Percentiles rank a stretch among this genome's conserved stretches.
These are phyloP conservation scores for Erysimum pusillum DNA, from an alignment of 441 rosid species.

Conservation along the genomic window DNA sequence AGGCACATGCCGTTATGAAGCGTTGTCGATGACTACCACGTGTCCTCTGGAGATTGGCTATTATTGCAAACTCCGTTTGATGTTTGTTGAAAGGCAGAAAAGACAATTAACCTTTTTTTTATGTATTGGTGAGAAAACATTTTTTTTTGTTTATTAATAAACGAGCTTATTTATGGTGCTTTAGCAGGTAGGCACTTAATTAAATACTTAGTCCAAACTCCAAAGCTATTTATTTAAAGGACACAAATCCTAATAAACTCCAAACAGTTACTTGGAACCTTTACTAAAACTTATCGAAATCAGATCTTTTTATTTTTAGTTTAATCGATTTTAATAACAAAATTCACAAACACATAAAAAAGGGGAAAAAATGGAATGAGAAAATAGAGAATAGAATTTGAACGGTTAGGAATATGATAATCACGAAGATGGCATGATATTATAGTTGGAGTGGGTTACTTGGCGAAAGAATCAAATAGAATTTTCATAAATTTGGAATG, in stretches of 20 bases:
- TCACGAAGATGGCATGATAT: slow-evolving; percentile 62
- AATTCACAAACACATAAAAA: neutral
- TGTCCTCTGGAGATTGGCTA: slow-evolving; percentile 40
- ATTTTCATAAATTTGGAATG: slow-evolving; percentile 37
- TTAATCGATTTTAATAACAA: neutral
- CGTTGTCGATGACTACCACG: slow-evolving; percentile 42
- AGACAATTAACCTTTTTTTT: slow-evolving; percentile 28
- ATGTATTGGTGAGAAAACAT: slow-evolving; percentile 3
- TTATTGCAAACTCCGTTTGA: slow-evolving; percentile 35
- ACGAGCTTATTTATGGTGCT: slow-evolving; percentile 18
- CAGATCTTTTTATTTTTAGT: neutral
- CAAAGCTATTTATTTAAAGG: slow-evolving; percentile 26
- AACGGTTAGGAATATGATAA: slow-evolving; percentile 42
- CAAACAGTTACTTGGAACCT: slow-evolving; percentile 38
- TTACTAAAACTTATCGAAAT: slow-evolving; percentile 11
- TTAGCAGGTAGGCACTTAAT: slow-evolving; percentile 15
- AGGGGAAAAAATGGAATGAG: neutral
- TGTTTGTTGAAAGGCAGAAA: slow-evolving; percentile 16
- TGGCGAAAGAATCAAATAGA: slow-evolving; percentile 44
- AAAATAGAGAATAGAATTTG: slow-evolving; percentile 30
- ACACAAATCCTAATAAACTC: slow-evolving; percentile 47
- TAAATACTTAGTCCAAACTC: slow-evolving; percentile 41
- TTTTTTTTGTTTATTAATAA: neutral
- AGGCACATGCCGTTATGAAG: slow-evolving; percentile 48
- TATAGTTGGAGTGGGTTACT: slow-evolving; percentile 49